phyloP scores from a whole-genome alignment of 371 early-diverging fungal species.

The Lichtheimia corymbifera region DNA sequence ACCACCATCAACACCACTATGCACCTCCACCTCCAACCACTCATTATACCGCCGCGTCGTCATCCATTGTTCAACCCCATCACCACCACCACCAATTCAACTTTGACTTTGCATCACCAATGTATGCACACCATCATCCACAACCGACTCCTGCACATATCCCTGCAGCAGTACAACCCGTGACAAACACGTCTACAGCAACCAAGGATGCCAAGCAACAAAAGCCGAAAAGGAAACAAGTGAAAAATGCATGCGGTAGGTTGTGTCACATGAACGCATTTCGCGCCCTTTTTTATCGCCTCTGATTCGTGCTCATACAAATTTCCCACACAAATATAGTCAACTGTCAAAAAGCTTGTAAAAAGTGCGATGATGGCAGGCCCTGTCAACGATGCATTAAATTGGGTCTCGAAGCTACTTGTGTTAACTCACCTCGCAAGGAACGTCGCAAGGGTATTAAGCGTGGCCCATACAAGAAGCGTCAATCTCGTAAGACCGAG shows the following conservation, averaged over 20 bases:
- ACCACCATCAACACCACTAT: too few species aligned
- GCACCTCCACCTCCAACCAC: too few species aligned
- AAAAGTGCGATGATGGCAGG: constrained; percentile 83
- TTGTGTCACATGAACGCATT: constrained; percentile 5
- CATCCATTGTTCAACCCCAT: too few species aligned
- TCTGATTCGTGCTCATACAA: constrained; percentile 2
- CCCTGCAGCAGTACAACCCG: not conserved
- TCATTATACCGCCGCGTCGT: too few species aligned
- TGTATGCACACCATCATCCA: too few species aligned
- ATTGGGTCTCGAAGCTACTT: constrained; percentile 66
- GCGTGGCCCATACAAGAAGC: constrained; percentile 75
- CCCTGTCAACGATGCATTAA: constrained; percentile 83
- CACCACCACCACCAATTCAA: too few species aligned
- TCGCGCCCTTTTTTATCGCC: constrained; percentile 1
- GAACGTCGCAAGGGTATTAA: constrained; percentile 77
- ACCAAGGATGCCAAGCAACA: constrained; percentile 7
- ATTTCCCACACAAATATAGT: constrained; percentile 33
- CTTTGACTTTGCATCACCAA: too few species aligned
- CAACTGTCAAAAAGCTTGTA: constrained; percentile 88
- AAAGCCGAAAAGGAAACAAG: constrained; percentile 62
- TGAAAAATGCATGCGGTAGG: constrained; percentile 83
- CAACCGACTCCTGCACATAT: not conserved
- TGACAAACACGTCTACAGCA: not conserved
- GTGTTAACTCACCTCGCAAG: constrained; percentile 78
- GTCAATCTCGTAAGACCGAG: constrained; percentile 14